phyloP scores from a whole-genome alignment of 768 basidiomycete species.

The Lentinula edodes region DNA sequence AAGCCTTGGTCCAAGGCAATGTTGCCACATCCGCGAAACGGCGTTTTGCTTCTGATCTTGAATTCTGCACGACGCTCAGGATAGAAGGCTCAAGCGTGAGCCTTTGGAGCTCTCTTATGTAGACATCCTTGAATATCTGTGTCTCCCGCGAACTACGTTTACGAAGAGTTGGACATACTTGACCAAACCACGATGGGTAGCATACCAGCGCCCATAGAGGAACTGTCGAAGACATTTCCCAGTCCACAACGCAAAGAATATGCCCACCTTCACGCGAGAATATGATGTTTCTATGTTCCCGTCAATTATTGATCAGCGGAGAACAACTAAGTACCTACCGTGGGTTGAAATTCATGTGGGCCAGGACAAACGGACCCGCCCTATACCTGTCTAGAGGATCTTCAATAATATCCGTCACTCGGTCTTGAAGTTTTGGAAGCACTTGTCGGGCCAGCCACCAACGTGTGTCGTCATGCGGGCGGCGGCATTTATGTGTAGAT shows the following conservation, averaged over 20 bases:
- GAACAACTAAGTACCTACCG: constrained; percentile 4
- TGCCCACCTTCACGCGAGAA: constrained; percentile 14
- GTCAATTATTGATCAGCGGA: background rate
- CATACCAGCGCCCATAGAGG: constrained; percentile 17
- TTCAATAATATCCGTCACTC: constrained; percentile 11
- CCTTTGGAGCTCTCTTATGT: constrained; percentile 17
- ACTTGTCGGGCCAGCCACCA: constrained; percentile 10
- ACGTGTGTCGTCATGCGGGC: background rate
- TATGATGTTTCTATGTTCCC: constrained; percentile 14
- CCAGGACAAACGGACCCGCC: constrained; percentile 15
- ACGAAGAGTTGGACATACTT: background rate
- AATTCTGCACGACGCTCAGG: constrained; percentile 17
- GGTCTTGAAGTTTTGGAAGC: constrained; percentile 13
- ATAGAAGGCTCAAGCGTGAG: constrained; percentile 13
- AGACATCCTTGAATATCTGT: constrained; percentile 16
- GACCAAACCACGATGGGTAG: constrained; percentile 17
- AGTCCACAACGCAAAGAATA: constrained; percentile 17
- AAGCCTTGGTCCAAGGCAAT: constrained; percentile 14
- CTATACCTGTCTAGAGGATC: constrained; percentile 16
- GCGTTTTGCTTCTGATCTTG: constrained; percentile 12
- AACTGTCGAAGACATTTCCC: constrained; percentile 16
- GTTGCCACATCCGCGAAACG: constrained; percentile 14
- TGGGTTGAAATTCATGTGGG: constrained; percentile 17
- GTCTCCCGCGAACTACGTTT: constrained; percentile 11
- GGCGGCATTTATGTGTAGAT: constrained; percentile 8